Evolutionary conservation across 164 flowering plant genomes (phyloP).

Genomic region (Dillenia suffruticosa): DNA sequence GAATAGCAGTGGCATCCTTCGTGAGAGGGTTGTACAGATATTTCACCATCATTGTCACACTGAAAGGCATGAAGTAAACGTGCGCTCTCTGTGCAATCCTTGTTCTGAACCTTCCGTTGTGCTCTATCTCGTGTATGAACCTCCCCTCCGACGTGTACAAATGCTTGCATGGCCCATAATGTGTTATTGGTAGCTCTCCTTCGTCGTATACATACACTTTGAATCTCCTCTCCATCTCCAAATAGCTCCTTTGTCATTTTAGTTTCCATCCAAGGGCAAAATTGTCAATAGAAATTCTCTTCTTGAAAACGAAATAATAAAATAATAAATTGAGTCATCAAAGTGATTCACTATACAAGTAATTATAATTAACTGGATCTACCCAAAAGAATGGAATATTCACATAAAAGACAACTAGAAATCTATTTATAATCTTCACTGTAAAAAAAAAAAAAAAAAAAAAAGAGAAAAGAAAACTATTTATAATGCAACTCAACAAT

Average conservation of each 20-base stretch:
- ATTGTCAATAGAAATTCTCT: background rate
- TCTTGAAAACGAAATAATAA: too few species aligned
- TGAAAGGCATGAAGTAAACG: slow-evolving; percentile 64
- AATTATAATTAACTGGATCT: too few species aligned
- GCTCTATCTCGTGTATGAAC: slow-evolving; percentile 66
- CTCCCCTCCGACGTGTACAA: slow-evolving; percentile 69
- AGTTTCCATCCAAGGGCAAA: background rate
- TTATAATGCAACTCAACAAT: too few species aligned
- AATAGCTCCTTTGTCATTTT: slow-evolving; percentile 49
- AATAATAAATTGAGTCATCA: too few species aligned
- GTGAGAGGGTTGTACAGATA: slow-evolving; percentile 37
- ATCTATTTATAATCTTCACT: too few species aligned
- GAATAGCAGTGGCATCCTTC: slow-evolving; percentile 28
- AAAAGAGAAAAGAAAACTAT: too few species aligned
- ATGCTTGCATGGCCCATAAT: slow-evolving; percentile 71
- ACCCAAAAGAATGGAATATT: too few species aligned
- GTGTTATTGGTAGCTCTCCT: slow-evolving; percentile 65
- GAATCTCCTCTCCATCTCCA: slow-evolving; percentile 71
- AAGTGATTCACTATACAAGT: too few species aligned
- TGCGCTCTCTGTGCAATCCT: slow-evolving; percentile 36
- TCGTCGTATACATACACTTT: slow-evolving; percentile 62
- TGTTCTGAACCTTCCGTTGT: slow-evolving; percentile 29
- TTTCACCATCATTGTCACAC: slow-evolving; percentile 53
- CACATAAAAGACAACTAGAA: too few species aligned
- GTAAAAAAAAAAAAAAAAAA: too few species aligned